Base-by-base conservation (phyloP, 306 rosid genomes). In the Begonia masoniana region DNA sequence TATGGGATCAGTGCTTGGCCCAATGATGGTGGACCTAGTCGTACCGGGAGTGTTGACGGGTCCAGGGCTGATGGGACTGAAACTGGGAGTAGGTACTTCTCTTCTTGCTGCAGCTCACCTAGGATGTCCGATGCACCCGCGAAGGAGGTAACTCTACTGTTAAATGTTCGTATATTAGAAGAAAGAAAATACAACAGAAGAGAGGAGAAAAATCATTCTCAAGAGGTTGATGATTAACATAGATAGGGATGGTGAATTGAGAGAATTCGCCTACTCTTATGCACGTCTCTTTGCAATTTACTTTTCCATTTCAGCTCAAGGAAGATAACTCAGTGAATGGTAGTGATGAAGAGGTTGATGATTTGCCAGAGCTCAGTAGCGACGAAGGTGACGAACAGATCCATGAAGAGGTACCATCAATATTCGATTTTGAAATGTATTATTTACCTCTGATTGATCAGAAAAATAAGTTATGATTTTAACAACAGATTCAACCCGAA, bases 1-100 rank as follows among this genome's bases (percentile, higher is more conserved):
- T 91, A 86, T 41, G 99, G 99, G 60, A 73, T 91, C 74, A 86
- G 94, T 47, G 96, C 99, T 59, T 91, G 96, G 99, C 99, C 96
- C 19, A 75, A 68, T 51, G 96, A 79, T 71, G 96, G 96, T 51
- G 96, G 94, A 43, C 76, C 99, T 13, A 91, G 99, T 70, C 71
- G 15, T 66, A 88, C 94, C 10, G 99, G 96, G 70, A 91, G 99
- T 65, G 76, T 81, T 43, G 99, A 91, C 12, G 97, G 82, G 78
- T 81, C 88, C 3, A 81, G 82, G 76, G 88, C 84, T 19, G 97
- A 91, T 60, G 88, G 79, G 45, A 75, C 74, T 35, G 99, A 91
- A 52, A 59, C 26, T 49, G 49, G 49, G 7, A 91, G 99, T 62
- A 86, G 78, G 63, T 71, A 79, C 69, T 47, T 66, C 47, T 91